Evolutionary conservation across 2,329 filamentous ascomycete genomes (phyloP), one percentile per base, ranked within the genome.

Genomic region (Xylaria sp.): DNA sequence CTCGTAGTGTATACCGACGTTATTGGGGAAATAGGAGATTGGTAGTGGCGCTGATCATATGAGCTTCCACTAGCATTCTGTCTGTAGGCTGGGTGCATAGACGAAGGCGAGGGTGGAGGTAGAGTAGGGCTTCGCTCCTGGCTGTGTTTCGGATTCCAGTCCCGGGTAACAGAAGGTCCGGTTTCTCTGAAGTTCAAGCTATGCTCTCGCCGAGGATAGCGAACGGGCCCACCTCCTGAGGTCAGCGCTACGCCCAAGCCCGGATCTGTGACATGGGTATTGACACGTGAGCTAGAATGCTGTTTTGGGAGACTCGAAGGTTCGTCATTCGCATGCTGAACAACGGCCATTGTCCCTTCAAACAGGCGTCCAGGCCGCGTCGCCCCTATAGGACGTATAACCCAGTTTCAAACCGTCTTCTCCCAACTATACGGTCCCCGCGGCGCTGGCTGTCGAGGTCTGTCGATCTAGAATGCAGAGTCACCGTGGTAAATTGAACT

Each of bases 161-260:
- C 56, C 72, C 68, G 69, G 54, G 71, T 72, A 54, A 70, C 72
- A 67, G 75, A 68, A 62, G 71, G 68, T 39, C 70, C 75, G 68
- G 71, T 71, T 67, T 75, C 75, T 65, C 74, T 75, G 61, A 71
- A 67, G 64, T 72, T 75, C 66, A 75, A 66, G 66, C 76, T 77
- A 64, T 76, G 76, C 62, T 78, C 75, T 62, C 72, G 74, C 71
- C 68, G 75, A 70, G 73, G 67, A 59, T 71, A 71, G 51, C 54
- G 60, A 55, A 57, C 67, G 56, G 75, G 67, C 59, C 72, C 74
- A 69, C 69, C 67, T 52, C 71, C 71, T 65, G 72, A 70, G 61
- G 71, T 64, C 58, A 62, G 64, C 41, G 65, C 72, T 60, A 71
- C 73, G 66, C 66, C 72, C 33, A 66, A 68, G 68, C 67, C 43